phyloP scores from a whole-genome alignment of 495 filamentous ascomycete genomes.

The Coniosporium apollinis region DNA sequence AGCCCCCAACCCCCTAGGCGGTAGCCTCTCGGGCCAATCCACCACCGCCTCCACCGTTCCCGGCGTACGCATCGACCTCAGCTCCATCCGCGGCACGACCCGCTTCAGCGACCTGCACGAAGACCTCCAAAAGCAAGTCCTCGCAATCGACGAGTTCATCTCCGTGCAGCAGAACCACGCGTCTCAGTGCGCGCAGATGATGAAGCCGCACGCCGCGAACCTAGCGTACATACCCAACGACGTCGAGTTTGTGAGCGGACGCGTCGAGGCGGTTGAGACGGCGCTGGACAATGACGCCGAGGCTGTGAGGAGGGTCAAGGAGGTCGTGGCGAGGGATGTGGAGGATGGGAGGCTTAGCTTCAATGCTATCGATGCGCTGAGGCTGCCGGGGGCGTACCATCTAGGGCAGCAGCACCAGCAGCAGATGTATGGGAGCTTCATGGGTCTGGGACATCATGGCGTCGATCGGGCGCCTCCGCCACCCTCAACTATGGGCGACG shows the following conservation, averaged over 20 bases:
- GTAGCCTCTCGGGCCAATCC: conserved; percentile 25
- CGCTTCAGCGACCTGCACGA: conserved; percentile 79
- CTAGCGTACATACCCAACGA: conserved; percentile 52
- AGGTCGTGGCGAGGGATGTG: conserved; percentile 46
- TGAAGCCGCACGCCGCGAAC: conserved; percentile 46
- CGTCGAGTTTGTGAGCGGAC: conserved; percentile 54
- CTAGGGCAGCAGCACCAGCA: neutral
- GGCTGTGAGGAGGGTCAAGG: conserved; percentile 49
- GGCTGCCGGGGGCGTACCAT: conserved; percentile 38
- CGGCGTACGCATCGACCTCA: conserved; percentile 61
- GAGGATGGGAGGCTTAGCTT: conserved; percentile 58
- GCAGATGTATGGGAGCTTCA: neutral
- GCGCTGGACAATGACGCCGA: conserved; percentile 55
- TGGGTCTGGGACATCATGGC: too few species aligned
- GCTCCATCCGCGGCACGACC: conserved; percentile 65
- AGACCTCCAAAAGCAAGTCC: conserved; percentile 60
- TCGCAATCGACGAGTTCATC: conserved; percentile 56
- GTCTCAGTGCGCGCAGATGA: conserved; percentile 39
- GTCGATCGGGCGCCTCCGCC: too few species aligned
- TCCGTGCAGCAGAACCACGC: conserved; percentile 45
- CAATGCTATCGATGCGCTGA: conserved; percentile 38
- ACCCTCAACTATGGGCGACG: neutral
- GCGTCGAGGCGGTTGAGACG: conserved; percentile 54
- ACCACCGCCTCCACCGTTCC: conserved; percentile 33
- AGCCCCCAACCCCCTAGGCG: too few species aligned